Conservation (phyloP, 345 rosid species). For the Hirschfeldia incana region DNA sequence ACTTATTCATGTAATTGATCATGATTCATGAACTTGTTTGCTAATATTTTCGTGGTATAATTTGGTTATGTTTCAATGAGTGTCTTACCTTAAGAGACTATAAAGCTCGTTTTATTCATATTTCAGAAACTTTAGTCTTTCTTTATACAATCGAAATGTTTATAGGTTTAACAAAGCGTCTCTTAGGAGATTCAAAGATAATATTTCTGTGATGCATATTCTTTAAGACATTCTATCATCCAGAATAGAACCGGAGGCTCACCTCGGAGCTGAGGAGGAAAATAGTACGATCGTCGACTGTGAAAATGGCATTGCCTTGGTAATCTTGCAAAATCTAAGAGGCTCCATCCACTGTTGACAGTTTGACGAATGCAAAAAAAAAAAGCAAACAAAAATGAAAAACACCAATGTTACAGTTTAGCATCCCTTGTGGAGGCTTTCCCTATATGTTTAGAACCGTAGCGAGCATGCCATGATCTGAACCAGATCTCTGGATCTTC, state of each 20-base stretch:
- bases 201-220: no score
- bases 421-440: background rate
- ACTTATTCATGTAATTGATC: background rate
- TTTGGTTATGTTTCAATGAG: background rate
- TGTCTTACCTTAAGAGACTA: background rate
- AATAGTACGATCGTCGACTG: no score
- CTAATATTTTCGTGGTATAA: no score
- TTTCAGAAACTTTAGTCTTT: background rate
- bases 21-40: conserved; percentile 16
- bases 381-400: no score
- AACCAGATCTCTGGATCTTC: no score
- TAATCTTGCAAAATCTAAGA: no score
- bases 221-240: no score
- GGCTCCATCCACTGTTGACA: background rate
- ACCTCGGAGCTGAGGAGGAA: no score
- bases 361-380: background rate
- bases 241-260: no score
- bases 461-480: no score
- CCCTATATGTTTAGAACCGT: no score
- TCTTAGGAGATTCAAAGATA: background rate
- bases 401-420: background rate
- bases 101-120: background rate
- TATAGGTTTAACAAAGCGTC: background rate
- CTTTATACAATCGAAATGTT: background rate
- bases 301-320: background rate